Conservation (phyloP, 768 basidiomycete genomes). For the Rhodotorula toruloides region DNA sequence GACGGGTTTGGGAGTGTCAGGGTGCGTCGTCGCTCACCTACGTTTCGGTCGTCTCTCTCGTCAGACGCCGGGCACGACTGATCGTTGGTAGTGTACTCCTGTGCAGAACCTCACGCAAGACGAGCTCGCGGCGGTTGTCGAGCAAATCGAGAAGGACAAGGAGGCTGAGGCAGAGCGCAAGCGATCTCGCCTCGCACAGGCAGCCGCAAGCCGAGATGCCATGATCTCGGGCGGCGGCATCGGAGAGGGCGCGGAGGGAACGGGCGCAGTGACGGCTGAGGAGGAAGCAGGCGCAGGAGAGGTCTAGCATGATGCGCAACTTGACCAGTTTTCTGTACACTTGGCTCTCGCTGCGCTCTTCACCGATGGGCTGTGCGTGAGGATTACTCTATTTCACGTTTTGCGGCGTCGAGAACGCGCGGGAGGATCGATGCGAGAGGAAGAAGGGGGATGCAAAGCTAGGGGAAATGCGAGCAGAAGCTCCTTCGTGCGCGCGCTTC, state of each 20-base stretch:
- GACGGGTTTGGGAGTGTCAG: constrained; percentile 89
- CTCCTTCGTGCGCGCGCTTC: too few species aligned
- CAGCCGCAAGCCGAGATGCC: constrained; percentile 82
- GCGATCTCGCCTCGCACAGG: constrained; percentile 79
- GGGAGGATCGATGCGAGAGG: too few species aligned
- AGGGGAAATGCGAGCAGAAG: too few species aligned
- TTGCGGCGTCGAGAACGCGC: too few species aligned
- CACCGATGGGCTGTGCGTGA: too few species aligned
- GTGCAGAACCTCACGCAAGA: constrained; percentile 71
- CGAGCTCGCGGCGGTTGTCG: constrained; percentile 86
- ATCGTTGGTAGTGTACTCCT: background rate
- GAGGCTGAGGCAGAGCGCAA: constrained; percentile 96
- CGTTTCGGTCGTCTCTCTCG: constrained; percentile 1
- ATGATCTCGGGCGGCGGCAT: constrained; percentile 52
- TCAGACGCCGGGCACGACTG: background rate
- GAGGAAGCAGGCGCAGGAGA: constrained; percentile 29
- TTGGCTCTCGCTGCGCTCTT: too few species aligned
- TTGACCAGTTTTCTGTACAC: too few species aligned
- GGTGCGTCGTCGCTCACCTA: constrained; percentile 54
- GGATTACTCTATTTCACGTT: too few species aligned
- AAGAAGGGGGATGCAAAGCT: too few species aligned
- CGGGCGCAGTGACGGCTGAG: constrained; percentile 12
- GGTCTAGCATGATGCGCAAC: background rate
- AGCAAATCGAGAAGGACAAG: constrained; percentile 93
- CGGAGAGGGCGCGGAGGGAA: background rate